Evolutionary conservation across 1,284 basidiomycete species (phyloP), one percentile per base, ranked within the genome.

Genomic region (Trichosporon faecale): DNA sequence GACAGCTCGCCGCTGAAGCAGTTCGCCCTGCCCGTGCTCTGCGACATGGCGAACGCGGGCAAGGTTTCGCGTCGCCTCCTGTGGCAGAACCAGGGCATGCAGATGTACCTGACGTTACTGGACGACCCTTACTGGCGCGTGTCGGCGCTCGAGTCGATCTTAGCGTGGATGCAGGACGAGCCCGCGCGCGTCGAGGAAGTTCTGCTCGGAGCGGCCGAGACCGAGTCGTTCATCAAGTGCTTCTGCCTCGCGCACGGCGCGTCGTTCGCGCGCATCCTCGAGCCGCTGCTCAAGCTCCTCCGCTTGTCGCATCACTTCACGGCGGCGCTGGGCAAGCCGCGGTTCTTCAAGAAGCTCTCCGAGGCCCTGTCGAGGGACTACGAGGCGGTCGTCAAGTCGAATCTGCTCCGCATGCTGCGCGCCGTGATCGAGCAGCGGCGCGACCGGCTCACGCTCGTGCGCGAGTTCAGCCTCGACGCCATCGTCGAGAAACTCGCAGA

Each of bases 61-160:
- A 97, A 96, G 85, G 92, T 90, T 66, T 94, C 93, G 77, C 87
- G 95, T 37, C 91, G 90, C 52, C 79, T 95, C 66, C 83, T 97
- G 65, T 95, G 94, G 94, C 92, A 95, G 79, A 90, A 94, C 75
- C 89, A 93, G 75, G 93, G 93, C 35, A 84, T 96, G 60, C 79
- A 82, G 64, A 85, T 98, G 85, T 99, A 98, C 79, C 85, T 97
- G 71, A 88, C 89, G 73, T 86, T 99, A 35, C 85, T 98, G 60
- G 89, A 90, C 49, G 95, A 99, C 79, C 92, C 94, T 0, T 98
- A 97, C 85, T 99, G 98, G 89, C 93, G 95, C 80, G 92, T 95
- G 72, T 93, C 91, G 76, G 93, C 95, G 12, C 84, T 98, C 68
- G 96, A 99, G 80, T 90, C 94, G 5, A 89, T 98, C 37, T 84